A percentile compares a stretch with the other conserved stretches of the same genome.
These are phyloP conservation scores for Pichia membranifaciens DNA, from an alignment of 805 yeast species.

Conservation along the genomic window DNA sequence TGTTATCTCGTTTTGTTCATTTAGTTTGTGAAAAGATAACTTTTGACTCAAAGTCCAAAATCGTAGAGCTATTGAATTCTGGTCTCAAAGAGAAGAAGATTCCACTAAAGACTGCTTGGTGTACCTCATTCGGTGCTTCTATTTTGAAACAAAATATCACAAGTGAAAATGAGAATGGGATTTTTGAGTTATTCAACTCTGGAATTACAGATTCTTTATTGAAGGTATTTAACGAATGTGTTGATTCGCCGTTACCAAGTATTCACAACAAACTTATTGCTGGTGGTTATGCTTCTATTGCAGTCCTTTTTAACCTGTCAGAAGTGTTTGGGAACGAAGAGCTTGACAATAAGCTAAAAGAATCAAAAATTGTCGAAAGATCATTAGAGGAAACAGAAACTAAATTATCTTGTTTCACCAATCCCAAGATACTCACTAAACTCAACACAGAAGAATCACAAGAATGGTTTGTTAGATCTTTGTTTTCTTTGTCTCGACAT, in stretches of 20 bases:
- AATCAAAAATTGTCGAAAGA: constrained; percentile 29
- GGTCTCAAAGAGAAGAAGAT: constrained; percentile 67
- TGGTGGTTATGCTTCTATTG: constrained; percentile 47
- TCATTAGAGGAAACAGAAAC: constrained; percentile 26
- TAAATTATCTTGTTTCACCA: constrained; percentile 42
- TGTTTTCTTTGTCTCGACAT: constrained; percentile 29
- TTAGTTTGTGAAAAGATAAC: constrained; percentile 20
- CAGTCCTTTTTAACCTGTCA: constrained; percentile 19
- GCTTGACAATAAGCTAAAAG: constrained; percentile 17
- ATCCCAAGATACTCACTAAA: constrained; percentile 46
- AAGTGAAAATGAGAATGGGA: not conserved
- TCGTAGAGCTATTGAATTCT: constrained; percentile 32
- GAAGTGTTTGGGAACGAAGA: constrained; percentile 9
- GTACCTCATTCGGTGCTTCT: constrained; percentile 39
- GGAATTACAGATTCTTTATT: constrained; percentile 13
- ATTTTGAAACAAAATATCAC: constrained; percentile 15
- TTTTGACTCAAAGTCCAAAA: constrained; percentile 22
- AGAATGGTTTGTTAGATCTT: constrained; percentile 47
- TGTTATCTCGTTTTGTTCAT: constrained; percentile 39
- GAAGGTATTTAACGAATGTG: constrained; percentile 35
- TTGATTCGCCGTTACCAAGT: constrained; percentile 47
- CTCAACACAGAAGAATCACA: constrained; percentile 40
- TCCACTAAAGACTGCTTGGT: constrained; percentile 65
- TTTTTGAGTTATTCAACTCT: constrained; percentile 9
- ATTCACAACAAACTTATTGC: constrained; percentile 46